Evolutionary conservation across 169 alveolate genomes (phyloP).

Genomic region (Plasmodium vivax): DNA sequence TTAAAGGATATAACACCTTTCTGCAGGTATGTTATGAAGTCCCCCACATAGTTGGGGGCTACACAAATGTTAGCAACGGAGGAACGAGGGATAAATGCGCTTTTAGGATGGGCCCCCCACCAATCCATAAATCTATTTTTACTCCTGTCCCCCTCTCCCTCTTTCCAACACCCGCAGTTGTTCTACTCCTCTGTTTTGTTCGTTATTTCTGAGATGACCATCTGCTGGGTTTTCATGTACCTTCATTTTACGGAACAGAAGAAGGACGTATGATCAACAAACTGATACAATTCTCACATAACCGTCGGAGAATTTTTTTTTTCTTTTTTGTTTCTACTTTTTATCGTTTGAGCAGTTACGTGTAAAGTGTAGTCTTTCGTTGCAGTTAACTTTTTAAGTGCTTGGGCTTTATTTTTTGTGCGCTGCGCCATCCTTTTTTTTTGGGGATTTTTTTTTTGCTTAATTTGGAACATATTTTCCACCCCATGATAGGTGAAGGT

Average conservation of each 20-base stretch:
- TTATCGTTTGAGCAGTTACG: neutral
- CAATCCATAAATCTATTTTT: neutral
- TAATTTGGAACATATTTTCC: neutral
- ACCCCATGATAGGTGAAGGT: neutral
- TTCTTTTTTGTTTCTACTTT: neutral
- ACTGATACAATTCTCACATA: neutral
- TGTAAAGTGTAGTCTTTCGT: conserved; percentile 5
- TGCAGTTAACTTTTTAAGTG: neutral
- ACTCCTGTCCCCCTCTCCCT: neutral
- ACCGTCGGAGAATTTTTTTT: neutral
- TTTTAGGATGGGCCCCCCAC: neutral
- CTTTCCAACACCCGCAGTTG: conserved; percentile 24
- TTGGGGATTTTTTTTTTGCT: neutral
- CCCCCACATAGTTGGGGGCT: neutral
- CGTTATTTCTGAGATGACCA: conserved; percentile 67
- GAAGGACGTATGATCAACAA: neutral
- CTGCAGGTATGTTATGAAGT: conserved; percentile 23
- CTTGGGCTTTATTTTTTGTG: neutral
- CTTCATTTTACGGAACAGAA: conserved; percentile 46
- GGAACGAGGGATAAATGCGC: neutral
- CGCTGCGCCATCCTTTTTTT: neutral
- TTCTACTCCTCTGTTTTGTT: conserved; percentile 66
- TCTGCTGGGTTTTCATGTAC: conserved; percentile 74
- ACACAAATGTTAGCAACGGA: neutral
- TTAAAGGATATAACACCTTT: conserved; percentile 71